Percentiles rank a stretch among this genome's conserved stretches.
Conservation (phyloP, 805 yeast genomes). For the Wickerhamomyces canadensis region DNA sequence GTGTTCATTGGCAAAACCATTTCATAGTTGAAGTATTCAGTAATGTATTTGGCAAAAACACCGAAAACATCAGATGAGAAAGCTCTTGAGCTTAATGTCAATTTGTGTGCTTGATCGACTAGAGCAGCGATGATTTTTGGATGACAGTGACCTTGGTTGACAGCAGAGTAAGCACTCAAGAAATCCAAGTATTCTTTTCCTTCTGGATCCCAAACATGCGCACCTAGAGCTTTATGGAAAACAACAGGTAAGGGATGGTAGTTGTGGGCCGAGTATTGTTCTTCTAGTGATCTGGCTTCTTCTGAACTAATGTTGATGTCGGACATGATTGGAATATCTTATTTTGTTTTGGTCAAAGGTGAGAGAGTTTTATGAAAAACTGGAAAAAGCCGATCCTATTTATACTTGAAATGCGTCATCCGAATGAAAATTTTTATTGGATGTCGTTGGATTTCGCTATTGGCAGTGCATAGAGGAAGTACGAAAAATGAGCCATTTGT, state of each 20-base stretch:
- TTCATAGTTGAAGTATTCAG: slow-evolving; percentile 87
- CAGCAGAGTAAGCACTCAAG: slow-evolving; percentile 92
- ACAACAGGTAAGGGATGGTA: slow-evolving; percentile 97
- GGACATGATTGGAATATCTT: slow-evolving; percentile 3
- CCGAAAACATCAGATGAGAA: slow-evolving; percentile 89
- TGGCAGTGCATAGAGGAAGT: slow-evolving; percentile 20
- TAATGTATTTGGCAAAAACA: slow-evolving; percentile 76
- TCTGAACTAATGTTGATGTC: slow-evolving; percentile 53
- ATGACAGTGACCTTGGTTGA: slow-evolving; percentile 97
- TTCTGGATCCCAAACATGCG: slow-evolving; percentile 97
- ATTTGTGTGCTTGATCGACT: slow-evolving; percentile 75
- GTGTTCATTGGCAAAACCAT: slow-evolving; percentile 97
- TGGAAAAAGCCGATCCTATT: slow-evolving; percentile 2
- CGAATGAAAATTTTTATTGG: neutral
- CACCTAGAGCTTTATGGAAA: slow-evolving; percentile 79
- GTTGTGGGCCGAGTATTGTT: slow-evolving; percentile 88
- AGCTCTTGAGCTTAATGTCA: slow-evolving; percentile 89
- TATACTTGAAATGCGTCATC: slow-evolving; percentile 2
- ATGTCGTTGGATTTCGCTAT: slow-evolving; percentile 15
- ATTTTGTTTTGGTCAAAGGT: neutral
- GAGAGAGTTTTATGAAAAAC: too few species aligned
- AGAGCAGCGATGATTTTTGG: slow-evolving; percentile 85
- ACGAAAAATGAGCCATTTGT: neutral
- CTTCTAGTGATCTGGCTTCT: slow-evolving; percentile 64
- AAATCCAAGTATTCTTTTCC: slow-evolving; percentile 92